phyloP scores from a whole-genome alignment of 2,329 filamentous ascomycete genomes.

The Curvularia hawaiiensis region DNA sequence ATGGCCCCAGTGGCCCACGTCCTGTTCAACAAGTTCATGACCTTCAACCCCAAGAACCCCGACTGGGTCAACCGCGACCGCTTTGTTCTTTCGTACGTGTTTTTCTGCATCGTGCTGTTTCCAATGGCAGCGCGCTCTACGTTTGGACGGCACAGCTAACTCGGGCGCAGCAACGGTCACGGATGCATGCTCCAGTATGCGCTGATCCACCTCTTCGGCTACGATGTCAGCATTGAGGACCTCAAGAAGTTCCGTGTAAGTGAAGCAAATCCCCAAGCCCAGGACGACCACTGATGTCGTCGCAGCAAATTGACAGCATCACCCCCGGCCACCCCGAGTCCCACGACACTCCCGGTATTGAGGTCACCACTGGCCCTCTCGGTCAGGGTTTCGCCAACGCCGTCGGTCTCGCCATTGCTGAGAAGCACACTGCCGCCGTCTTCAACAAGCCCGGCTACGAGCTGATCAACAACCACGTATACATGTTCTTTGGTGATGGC shows the following conservation, averaged over 20 bases:
- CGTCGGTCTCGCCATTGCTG: slow-evolving; percentile 95
- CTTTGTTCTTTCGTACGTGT: slow-evolving; percentile 96
- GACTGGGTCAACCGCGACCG: slow-evolving; percentile 96
- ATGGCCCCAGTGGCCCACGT: slow-evolving; percentile 96
- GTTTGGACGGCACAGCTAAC: slow-evolving; percentile 1
- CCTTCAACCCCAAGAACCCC: slow-evolving; percentile 99
- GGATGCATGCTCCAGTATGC: slow-evolving; percentile 99
- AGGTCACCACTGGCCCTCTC: slow-evolving; percentile 97
- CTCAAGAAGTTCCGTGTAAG: slow-evolving; percentile 95
- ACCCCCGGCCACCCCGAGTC: slow-evolving; percentile 96
- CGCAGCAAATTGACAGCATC: slow-evolving; percentile 72
- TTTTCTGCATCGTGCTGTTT: background rate
- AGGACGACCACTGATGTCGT: slow-evolving; percentile 20
- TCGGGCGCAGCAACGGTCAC: slow-evolving; percentile 82
- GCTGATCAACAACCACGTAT: slow-evolving; percentile 96
- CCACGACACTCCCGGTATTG: slow-evolving; percentile 94
- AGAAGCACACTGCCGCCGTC: slow-evolving; percentile 84
- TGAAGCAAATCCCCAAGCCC: slow-evolving; percentile 56
- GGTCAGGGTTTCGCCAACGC: slow-evolving; percentile 98
- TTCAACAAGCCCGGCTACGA: slow-evolving; percentile 98
- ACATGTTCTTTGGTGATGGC: slow-evolving; percentile 94
- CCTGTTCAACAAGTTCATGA: slow-evolving; percentile 99
- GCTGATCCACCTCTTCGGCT: slow-evolving; percentile 95
- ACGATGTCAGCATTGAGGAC: slow-evolving; percentile 83
- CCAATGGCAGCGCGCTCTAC: background rate